phyloP scores from a whole-genome alignment of 768 basidiomycete genomes.

The Chalciporus pseudorubinellus region DNA sequence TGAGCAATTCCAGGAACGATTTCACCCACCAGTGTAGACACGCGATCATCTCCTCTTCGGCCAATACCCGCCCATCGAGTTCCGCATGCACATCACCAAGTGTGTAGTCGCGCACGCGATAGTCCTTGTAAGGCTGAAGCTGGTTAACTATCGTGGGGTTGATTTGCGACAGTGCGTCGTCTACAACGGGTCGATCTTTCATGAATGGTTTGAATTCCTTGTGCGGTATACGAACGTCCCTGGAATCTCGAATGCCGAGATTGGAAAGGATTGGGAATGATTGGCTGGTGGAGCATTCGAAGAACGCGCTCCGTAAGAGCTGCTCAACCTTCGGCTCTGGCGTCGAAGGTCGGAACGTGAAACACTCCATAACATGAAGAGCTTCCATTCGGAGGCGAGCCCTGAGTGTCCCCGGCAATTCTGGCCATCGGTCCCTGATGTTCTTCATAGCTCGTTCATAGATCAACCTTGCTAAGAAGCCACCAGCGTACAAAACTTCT shows the following conservation, averaged over 20 bases:
- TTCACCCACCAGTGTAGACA: slow-evolving; percentile 82
- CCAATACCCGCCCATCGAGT: slow-evolving; percentile 61
- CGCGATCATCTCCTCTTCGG: slow-evolving; percentile 67
- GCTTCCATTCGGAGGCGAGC: slow-evolving; percentile 28
- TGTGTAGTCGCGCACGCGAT: slow-evolving; percentile 65
- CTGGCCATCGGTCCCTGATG: slow-evolving; percentile 40
- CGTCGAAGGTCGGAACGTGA: slow-evolving; percentile 82
- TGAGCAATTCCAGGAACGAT: slow-evolving; percentile 12
- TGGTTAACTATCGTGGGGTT: slow-evolving; percentile 58
- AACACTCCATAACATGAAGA: slow-evolving; percentile 79
- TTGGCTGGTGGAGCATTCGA: slow-evolving; percentile 48
- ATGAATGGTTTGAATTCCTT: slow-evolving; percentile 66
- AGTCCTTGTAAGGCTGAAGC: slow-evolving; percentile 57
- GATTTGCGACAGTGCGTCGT: slow-evolving; percentile 4
- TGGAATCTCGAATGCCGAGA: slow-evolving; percentile 61
- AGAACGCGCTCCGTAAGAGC: slow-evolving; percentile 72
- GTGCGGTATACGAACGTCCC: slow-evolving; percentile 72
- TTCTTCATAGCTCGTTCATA: slow-evolving; percentile 78
- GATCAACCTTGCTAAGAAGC: slow-evolving; percentile 73
- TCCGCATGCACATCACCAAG: slow-evolving; percentile 80
- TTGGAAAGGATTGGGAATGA: slow-evolving; percentile 75
- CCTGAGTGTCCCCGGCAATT: neutral
- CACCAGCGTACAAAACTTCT: slow-evolving; percentile 81
- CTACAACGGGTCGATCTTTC: slow-evolving; percentile 65
- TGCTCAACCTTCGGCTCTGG: slow-evolving; percentile 73